Base-by-base conservation (phyloP, 768 basidiomycete genomes). In the Mycena maculata region DNA sequence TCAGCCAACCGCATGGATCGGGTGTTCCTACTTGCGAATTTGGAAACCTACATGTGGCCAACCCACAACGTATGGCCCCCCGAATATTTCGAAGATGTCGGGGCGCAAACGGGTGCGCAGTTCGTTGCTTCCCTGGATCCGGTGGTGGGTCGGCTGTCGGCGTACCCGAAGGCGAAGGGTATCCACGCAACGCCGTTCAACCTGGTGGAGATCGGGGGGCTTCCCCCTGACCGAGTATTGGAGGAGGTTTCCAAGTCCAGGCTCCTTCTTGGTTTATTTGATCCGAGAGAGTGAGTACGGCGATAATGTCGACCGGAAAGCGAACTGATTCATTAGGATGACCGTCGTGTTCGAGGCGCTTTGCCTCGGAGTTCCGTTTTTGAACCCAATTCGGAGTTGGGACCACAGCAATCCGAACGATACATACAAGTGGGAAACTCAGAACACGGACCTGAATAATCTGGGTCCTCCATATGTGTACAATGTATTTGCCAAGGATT, bases 391-490 rank as follows among this genome's bases (percentile, higher is more conserved):
- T n/a, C 44, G 22, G 5, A n/a, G 39, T 41, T 63, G 62, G 62
- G 53, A 63, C 54, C 3, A 16, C 13, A 45, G 18, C 13, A 31
- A 47, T 5, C 42, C 62, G 16, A 47, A 18, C 42, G 28, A 63
- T 23, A 53, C 52, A 15, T 20, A 6, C 2, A 25, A 38, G 16
- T 63, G 62, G 62, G n/a, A 33, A 4, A 38, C 62, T 3, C 53
- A 56, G 25, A 56, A 48, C 62, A 30, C 20, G 22, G 62, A 22
- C 11, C n/a, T 63, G 28, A 63, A 47, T 22, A 10, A 33, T 10
- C 22, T 63, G 20, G 41, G 31, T 42, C 53, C 62, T 10, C 62
- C 62, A 10, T 63, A 63, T 30, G 62, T 63, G n/a, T 63, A 63
- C 36, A 45, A 55, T n/a, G 53, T 63, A 2, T 54, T 63, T 30